These are phyloP conservation scores for Neurospora sp. DNA, from an alignment of 495 filamentous ascomycete genomes.

Conservation along the genomic window DNA sequence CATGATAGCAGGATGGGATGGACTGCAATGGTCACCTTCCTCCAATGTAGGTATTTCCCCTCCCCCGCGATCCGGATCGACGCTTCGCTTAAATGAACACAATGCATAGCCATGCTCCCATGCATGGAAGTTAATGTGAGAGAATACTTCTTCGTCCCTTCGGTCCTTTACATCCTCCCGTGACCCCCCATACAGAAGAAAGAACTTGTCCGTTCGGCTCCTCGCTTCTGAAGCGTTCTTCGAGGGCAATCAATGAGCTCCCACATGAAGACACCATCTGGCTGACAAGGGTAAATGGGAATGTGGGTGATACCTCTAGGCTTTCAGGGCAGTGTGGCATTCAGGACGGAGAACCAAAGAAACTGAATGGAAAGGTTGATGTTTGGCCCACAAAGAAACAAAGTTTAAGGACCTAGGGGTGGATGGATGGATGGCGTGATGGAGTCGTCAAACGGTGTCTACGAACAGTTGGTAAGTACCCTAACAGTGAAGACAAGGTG, in stretches of 20 bases:
- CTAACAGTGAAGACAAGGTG: not conserved
- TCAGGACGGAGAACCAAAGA: not conserved
- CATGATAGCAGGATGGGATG: not conserved
- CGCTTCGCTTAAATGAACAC: not conserved
- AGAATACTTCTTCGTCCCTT: not conserved
- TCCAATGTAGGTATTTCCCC: not conserved
- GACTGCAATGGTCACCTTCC: not conserved
- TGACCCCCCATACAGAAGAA: not conserved
- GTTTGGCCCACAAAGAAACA: not conserved
- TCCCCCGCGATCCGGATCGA: not conserved
- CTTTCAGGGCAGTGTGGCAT: not conserved
- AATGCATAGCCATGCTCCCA: not conserved
- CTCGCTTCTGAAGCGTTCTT: not conserved
- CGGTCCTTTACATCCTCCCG: not conserved
- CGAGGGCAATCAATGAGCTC: not conserved
- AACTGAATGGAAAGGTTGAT: too few relatives aligned
- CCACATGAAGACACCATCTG: not conserved
- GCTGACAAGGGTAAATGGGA: not conserved
- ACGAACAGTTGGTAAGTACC: not conserved
- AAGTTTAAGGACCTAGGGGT: not conserved
- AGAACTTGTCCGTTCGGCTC: not conserved
- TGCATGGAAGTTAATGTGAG: not conserved
- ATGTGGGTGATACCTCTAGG: not conserved
- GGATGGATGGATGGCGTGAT: not conserved
- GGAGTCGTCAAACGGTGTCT: not conserved